phyloP scores from a whole-genome alignment of 371 early-diverging fungal species.

The Nematocida ironsii region DNA sequence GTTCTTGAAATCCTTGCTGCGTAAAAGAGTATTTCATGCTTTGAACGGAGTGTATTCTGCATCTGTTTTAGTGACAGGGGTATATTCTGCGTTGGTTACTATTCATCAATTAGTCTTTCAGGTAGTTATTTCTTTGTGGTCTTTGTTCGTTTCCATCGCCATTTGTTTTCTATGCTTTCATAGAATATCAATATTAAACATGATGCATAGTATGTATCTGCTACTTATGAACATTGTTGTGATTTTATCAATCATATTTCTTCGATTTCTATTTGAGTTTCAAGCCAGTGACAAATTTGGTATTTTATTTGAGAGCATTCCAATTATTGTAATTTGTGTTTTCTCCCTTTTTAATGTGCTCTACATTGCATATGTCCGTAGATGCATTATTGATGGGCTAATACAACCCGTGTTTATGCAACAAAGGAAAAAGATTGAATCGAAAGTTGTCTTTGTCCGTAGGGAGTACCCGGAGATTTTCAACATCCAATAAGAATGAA shows the following conservation, averaged over 20 bases:
- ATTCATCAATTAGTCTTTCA: not conserved
- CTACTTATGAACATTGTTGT: not conserved
- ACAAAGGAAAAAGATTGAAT: conserved; percentile 49
- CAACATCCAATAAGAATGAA: conserved; percentile 16
- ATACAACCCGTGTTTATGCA: conserved; percentile 29
- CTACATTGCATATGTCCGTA: conserved; percentile 33
- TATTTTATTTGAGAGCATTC: conserved; percentile 15
- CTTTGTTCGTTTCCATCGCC: not conserved
- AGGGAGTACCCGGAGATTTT: conserved; percentile 56
- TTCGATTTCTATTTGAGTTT: conserved; percentile 37
- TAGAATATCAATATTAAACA: not conserved
- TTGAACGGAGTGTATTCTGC: conserved; percentile 4
- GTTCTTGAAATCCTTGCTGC: conserved; percentile 12
- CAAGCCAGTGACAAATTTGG: conserved; percentile 6
- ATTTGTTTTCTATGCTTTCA: not conserved
- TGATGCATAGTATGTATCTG: conserved; percentile 42
- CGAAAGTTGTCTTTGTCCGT: conserved; percentile 14
- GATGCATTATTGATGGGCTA: conserved; percentile 39
- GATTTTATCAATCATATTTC: not conserved
- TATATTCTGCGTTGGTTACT: not conserved
- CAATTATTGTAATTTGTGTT: not conserved
- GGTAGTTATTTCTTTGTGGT: not conserved
- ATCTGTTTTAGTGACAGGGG: not conserved
- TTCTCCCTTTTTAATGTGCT: conserved; percentile 21
- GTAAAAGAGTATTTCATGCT: conserved; percentile 4